Evolutionary conservation across 345 rosid species (phyloP), one percentile per base, ranked within the genome.

Genomic region (Trapa bicornis): DNA sequence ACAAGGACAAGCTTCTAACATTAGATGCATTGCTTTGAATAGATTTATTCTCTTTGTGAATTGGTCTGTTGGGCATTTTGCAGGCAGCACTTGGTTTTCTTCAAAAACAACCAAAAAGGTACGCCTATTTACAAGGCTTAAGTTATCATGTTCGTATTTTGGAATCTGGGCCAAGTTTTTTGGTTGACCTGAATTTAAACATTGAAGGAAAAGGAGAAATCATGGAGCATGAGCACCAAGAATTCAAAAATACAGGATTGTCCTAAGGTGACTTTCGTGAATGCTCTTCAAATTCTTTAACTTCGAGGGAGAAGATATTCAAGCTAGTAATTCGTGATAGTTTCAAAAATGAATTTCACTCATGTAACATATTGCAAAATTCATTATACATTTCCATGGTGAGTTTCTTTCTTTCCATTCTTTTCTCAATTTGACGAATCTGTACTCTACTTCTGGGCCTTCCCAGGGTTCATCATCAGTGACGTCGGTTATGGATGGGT

Each of bases 401-500:
- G 43, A 41, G 43, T 4, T 8, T 41, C 2, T 8, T 41, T 41
- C 43, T 65, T 39, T 52, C 8, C 35, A 15, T 16, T 65, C 2
- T 32, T 50, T 54, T 57, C 56, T 50, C 56, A 14, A 50, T 50
- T n/a, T n/a, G 65, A 56, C 52, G 48, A 47, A 35, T 39, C 17
- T 50, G 69, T 3, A 69, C 71, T 64, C 68, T 48, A 42, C 37
- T 82, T 84, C 88, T 71, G 86, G 64, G 65, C 94, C 56, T 70
- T 81, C 69, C 63, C 63, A 58, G 63, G 16, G 63, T 35, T 58
- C 63, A 58, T 85, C 96, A 67, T 77, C 96, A 29, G 95, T 91
- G 65, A 91, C 99, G 74, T 94, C 97, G 54, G 86, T 91, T 67
- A 71, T 86, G 67, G 99, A 94, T 73, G 99, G 99, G 58, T 72